Evolutionary conservation across 2,329 filamentous ascomycete species (phyloP).

Genomic region (Arthrobotrys iridis): DNA sequence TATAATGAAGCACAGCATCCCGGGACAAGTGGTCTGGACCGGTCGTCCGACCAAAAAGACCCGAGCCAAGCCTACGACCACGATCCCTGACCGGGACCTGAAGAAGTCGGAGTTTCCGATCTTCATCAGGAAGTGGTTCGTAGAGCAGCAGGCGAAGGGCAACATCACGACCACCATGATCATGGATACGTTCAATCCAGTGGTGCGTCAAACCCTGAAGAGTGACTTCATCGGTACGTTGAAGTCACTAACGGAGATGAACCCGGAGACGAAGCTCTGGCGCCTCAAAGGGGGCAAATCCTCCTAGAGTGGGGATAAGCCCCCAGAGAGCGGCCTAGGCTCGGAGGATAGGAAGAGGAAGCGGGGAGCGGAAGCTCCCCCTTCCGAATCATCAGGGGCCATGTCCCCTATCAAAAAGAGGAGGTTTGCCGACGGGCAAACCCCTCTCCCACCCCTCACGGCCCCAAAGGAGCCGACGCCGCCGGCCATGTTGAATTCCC

Average conservation of each 20-base stretch:
- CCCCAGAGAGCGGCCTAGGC: not conserved
- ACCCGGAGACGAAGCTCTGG: constrained; percentile 67
- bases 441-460: too few species aligned
- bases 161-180: constrained; percentile 62
- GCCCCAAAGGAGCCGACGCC: too few species aligned
- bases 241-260: constrained; percentile 73
- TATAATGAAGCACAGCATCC: constrained; percentile 75
- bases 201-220: constrained; percentile 76
- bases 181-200: constrained; percentile 76
- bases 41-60: constrained; percentile 74
- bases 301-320: constrained; percentile 10
- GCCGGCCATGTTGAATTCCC: too few species aligned
- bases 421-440: too few species aligned
- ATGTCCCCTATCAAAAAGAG: too few species aligned
- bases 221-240: constrained; percentile 85
- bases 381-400: too few species aligned
- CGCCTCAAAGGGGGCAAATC: constrained; percentile 59
- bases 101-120: constrained; percentile 58
- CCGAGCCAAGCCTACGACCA: constrained; percentile 68
- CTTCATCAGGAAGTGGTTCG: constrained; percentile 58
- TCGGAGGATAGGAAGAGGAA: not conserved
- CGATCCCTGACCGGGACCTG: constrained; percentile 72
- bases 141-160: constrained; percentile 7
- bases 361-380: too few species aligned
- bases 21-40: constrained; percentile 89